Conservation (phyloP, 169 alveolate genomes). For the Eimeria necatrix region DNA sequence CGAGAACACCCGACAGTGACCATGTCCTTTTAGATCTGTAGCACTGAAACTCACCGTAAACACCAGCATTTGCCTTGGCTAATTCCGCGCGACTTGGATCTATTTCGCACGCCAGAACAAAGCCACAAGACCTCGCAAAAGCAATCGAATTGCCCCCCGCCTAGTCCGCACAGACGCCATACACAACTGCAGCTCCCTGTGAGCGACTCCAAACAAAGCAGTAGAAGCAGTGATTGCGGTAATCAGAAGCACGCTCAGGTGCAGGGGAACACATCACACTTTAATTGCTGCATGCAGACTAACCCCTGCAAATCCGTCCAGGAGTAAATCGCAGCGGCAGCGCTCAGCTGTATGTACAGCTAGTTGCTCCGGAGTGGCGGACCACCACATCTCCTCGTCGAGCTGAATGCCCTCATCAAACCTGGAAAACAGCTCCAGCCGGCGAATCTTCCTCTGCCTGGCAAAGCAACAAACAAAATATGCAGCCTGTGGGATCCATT, state of each 20-base stretch:
- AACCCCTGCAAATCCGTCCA: slow-evolving; percentile 80
- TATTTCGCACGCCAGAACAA: slow-evolving; percentile 69
- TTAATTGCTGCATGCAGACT: neutral
- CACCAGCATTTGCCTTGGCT: slow-evolving; percentile 63
- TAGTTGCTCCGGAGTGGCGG: slow-evolving; percentile 80
- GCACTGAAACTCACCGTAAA: slow-evolving; percentile 65
- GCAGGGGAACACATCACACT: neutral
- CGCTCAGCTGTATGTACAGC: slow-evolving; percentile 80
- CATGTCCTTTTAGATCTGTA: neutral
- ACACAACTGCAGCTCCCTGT: neutral
- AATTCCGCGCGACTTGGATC: slow-evolving; percentile 29
- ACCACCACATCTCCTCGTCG: slow-evolving; percentile 81
- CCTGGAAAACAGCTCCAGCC: slow-evolving; percentile 56
- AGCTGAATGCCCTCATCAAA: slow-evolving; percentile 77
- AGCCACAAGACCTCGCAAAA: slow-evolving; percentile 70
- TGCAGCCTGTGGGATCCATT: neutral
- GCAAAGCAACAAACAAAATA: neutral
- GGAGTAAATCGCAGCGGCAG: slow-evolving; percentile 69
- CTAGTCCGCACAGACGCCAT: slow-evolving; percentile 26
- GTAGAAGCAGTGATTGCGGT: neutral
- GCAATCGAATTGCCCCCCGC: slow-evolving; percentile 75
- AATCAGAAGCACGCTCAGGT: neutral
- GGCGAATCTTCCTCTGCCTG: slow-evolving; percentile 56
- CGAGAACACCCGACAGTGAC: too few species aligned
- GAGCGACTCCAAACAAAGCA: neutral